Percentiles rank a stretch among this genome's conserved stretches.
These are phyloP conservation scores for Nicotiana paniculata DNA, from an alignment of 257 asterid species.

Conservation along the genomic window DNA sequence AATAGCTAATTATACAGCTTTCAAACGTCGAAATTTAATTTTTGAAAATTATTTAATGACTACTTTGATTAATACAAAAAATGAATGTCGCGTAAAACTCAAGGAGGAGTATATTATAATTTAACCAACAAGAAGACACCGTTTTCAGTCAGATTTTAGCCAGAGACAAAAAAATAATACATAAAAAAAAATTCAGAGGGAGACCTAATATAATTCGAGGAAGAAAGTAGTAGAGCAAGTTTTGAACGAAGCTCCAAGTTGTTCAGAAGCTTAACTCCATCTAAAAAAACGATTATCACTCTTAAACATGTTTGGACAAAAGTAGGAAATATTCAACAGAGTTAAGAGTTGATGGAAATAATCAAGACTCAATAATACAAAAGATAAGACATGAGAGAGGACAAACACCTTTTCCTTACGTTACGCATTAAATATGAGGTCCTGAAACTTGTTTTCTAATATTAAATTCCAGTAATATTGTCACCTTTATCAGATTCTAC, in stretches of 20 bases:
- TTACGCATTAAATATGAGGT: not conserved
- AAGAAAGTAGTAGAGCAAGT: not conserved
- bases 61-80: too few species aligned
- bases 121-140: too few species aligned
- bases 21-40: too few species aligned
- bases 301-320: not conserved
- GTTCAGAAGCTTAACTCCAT: not conserved
- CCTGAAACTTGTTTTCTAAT: slow-evolving; percentile 13
- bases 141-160: not conserved
- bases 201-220: not conserved
- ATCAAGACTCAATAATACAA: slow-evolving; percentile 16
- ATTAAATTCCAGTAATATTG: slow-evolving; percentile 15
- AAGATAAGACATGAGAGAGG: slow-evolving; percentile 40
- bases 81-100: too few species aligned
- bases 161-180: not conserved
- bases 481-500: slow-evolving; percentile 44
- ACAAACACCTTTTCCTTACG: slow-evolving; percentile 18
- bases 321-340: not conserved
- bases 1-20: too few species aligned
- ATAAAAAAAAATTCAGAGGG: not conserved
- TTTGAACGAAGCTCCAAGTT: not conserved
- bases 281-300: not conserved
- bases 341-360: not conserved
- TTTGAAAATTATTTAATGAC: too few species aligned
- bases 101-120: too few species aligned